phyloP scores from a whole-genome alignment of 1,284 basidiomycete genomes.

The Stereum hirsutum region DNA sequence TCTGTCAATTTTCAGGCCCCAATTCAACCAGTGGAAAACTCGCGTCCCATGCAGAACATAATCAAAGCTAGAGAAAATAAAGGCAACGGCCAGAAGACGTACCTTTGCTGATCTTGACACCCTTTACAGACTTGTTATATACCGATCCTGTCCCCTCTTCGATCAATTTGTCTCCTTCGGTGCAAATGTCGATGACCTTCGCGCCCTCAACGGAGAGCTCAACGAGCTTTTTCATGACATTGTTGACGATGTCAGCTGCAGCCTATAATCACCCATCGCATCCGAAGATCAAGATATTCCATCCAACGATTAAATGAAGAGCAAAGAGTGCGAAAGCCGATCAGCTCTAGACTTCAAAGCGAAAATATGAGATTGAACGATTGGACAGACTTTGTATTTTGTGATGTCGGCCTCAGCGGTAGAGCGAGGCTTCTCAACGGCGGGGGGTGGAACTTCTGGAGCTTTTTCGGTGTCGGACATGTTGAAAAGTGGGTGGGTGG shows the following conservation, averaged over 20 bases:
- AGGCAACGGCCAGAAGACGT: constrained; percentile 18
- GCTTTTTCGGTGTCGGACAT: constrained; percentile 46
- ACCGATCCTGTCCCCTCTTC: constrained; percentile 79
- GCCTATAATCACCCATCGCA: constrained; percentile 32
- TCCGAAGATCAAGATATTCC: background rate
- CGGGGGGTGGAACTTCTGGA: constrained; percentile 16
- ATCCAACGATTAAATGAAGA: constrained; percentile 4
- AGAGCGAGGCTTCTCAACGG: constrained; percentile 30
- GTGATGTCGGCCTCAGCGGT: constrained; percentile 68
- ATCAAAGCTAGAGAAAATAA: constrained; percentile 5
- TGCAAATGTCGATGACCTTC: constrained; percentile 85
- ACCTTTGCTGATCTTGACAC: constrained; percentile 85
- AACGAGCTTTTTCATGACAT: constrained; percentile 83
- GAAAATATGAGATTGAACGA: too few relatives aligned
- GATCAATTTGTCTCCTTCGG: constrained; percentile 88
- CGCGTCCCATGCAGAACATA: too few relatives aligned
- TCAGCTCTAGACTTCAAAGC: too few relatives aligned
- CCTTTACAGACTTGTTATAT: constrained; percentile 87
- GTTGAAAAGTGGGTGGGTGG: constrained; percentile 4
- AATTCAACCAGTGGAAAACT: too few relatives aligned
- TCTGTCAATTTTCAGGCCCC: too few relatives aligned
- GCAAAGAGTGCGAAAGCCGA: too few relatives aligned
- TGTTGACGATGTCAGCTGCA: constrained; percentile 85
- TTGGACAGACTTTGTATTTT: constrained; percentile 86
- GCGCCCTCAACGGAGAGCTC: constrained; percentile 71